These are phyloP conservation scores for Calonectria multiphialidica DNA, from an alignment of 2,329 filamentous ascomycete species.

Conservation along the genomic window DNA sequence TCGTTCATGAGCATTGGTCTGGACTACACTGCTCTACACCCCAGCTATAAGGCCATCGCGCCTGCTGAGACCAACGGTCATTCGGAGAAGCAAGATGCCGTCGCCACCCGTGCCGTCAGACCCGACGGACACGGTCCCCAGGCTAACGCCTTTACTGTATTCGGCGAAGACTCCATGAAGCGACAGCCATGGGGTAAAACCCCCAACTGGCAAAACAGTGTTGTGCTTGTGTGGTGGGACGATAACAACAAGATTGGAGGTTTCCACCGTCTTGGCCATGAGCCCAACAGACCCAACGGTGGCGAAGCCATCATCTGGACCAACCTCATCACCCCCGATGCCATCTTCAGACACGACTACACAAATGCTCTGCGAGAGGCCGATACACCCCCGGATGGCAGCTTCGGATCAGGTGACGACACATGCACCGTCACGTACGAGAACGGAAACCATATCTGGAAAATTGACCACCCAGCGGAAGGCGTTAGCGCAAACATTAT, in stretches of 20 bases:
- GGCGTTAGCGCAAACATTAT: not conserved
- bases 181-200: not conserved
- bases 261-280: slow-evolving; percentile 9
- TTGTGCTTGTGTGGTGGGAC: slow-evolving; percentile 7
- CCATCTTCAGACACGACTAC: not conserved
- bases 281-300: not conserved
- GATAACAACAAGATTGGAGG: slow-evolving; percentile 2
- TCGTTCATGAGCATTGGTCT: slow-evolving; percentile 13
- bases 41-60: not conserved
- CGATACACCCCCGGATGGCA: not conserved
- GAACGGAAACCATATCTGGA: slow-evolving; percentile 8
- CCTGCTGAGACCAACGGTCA: not conserved
- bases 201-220: slow-evolving; percentile 14
- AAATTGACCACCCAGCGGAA: not conserved
- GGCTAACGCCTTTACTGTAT: not conserved
- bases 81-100: not conserved
- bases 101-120: not conserved
- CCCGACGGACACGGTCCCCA: not conserved
- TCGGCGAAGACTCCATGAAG: not conserved
- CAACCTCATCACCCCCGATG: not conserved
- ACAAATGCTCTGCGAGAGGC: not conserved
- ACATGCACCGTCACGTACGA: not conserved
- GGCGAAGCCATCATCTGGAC: slow-evolving; percentile 13
- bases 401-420: slow-evolving; percentile 1
- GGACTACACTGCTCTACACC: not conserved